Percentiles rank a stretch among this genome's conserved stretches.
phyloP scores from a whole-genome alignment of 768 basidiomycete genomes.

The Mycena olivaceomarginata region DNA sequence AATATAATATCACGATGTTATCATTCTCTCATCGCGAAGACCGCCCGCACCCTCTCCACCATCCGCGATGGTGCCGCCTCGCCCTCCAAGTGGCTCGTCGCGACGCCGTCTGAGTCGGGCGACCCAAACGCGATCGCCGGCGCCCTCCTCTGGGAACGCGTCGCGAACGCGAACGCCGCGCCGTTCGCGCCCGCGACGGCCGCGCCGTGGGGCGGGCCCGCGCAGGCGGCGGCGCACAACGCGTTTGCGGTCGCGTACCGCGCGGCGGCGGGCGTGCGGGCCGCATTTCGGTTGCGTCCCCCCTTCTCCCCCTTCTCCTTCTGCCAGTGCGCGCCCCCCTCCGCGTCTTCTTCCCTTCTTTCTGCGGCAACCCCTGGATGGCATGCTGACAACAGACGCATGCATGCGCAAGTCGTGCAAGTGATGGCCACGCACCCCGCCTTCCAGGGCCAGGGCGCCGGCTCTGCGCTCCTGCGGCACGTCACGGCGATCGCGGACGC shows the following conservation, averaged over 20 bases:
- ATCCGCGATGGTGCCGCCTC: background rate
- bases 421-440: conserved; percentile 3
- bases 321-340: no score
- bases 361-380: background rate
- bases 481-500: background rate
- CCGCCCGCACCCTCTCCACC: background rate
- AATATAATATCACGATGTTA: background rate
- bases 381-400: background rate
- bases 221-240: background rate
- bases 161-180: no score
- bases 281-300: background rate
- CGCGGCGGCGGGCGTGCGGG: background rate
- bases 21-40: background rate
- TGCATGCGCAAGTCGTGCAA: background rate
- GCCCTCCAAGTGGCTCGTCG: background rate
- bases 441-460: conserved; percentile 16
- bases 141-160: conserved; percentile 1
- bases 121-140: background rate
- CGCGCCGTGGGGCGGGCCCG: background rate
- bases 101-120: background rate
- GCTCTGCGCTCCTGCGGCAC: background rate
- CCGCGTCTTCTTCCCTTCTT: no score
- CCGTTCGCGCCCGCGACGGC: conserved; percentile 2
- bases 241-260: background rate
- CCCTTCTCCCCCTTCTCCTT: no score